phyloP scores from a whole-genome alignment of 1,284 basidiomycete genomes.

The Rhodotorula sp. region DNA sequence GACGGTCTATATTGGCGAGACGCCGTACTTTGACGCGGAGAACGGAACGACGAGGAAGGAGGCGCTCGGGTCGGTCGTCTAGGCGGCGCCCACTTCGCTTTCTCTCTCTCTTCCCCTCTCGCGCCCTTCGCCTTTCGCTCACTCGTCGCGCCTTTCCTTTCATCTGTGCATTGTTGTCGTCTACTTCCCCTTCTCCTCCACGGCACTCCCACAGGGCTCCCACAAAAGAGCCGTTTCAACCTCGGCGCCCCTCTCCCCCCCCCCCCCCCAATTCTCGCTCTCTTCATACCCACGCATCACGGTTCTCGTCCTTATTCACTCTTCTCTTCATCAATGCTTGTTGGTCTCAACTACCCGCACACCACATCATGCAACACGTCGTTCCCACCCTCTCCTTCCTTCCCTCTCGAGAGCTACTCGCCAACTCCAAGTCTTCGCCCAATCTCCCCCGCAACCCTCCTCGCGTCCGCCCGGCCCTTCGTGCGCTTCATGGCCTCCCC shows the following conservation, averaged over 20 bases:
- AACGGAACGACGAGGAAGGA: slow-evolving; percentile 54
- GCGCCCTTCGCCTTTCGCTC: not conserved
- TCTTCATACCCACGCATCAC: too few relatives aligned
- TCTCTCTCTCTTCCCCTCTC: not conserved
- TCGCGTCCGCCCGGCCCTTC: slow-evolving; percentile 69
- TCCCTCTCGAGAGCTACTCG: not conserved
- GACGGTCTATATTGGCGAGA: slow-evolving; percentile 63
- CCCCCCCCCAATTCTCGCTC: too few relatives aligned
- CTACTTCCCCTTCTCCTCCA: too few relatives aligned
- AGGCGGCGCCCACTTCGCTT: not conserved
- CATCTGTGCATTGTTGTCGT: not conserved
- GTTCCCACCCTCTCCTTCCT: not conserved
- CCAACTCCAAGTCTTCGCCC: not conserved
- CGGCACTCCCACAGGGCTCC: too few relatives aligned
- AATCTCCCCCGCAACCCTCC: slow-evolving; percentile 46
- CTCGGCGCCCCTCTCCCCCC: too few relatives aligned
- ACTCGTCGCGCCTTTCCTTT: not conserved
- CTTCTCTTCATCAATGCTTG: too few relatives aligned
- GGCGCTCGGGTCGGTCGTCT: slow-evolving; percentile 47
- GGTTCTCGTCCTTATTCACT: too few relatives aligned
- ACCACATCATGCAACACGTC: too few relatives aligned
- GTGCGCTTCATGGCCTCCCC: slow-evolving; percentile 85
- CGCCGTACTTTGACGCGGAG: slow-evolving; percentile 60
- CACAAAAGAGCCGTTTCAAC: not conserved
- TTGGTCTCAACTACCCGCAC: too few relatives aligned